Base-by-base conservation (phyloP, 2,329 filamentous ascomycete species). In the Tolypocladium endophyticum region DNA sequence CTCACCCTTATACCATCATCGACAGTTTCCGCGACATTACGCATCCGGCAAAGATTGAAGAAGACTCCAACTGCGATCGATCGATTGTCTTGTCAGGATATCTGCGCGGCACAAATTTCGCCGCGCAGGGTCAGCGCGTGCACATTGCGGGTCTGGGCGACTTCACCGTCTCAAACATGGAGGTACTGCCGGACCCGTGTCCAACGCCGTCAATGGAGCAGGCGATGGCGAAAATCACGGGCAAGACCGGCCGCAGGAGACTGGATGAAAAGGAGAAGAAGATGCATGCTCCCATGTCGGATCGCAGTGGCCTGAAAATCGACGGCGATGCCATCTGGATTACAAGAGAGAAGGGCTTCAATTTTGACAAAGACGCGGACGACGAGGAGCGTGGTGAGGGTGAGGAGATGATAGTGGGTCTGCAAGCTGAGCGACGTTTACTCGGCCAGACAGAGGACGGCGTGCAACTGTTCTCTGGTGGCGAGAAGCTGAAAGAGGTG, bases 271-370 rank as follows among this genome's bases (percentile, higher is more conserved):
- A 97, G 75, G 93, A 99, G 71, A 97, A 97, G 76, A 85, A 95
- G 67, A 78, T 99, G 6, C 95, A 97, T 73, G 95, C 94, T 3
- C 95, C 94, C 39, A 97, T 99, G 93, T 96, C 92, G 33, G 94
- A 99, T 74, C 92, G 96, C 39, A 95, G 92, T 64, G 94, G 94
- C 68, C 84, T 99, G 16, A 87, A 97, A 70, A 93, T 99, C 57
- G 94, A 99, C 66, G 96, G 96, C 62, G 94, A 99, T 74, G 92
- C 93, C 9, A 92, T 99, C 43, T 99, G 96, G 77, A 97, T 87
- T 61, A 87, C 85, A 12, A 77, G 83, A 60, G 84, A 87, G 57
- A 87, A 86, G 66, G 85, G 85, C 0, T 88, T 88, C 66, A 95
- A 84, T 4, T 97, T 99, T 64, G 80, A 87, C 71, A 81, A 80